A percentile compares a stretch with the other conserved stretches of the same genome.
phyloP scores from a whole-genome alignment of 2,329 filamentous ascomycete genomes.

The Cladophialophora carrionii region DNA sequence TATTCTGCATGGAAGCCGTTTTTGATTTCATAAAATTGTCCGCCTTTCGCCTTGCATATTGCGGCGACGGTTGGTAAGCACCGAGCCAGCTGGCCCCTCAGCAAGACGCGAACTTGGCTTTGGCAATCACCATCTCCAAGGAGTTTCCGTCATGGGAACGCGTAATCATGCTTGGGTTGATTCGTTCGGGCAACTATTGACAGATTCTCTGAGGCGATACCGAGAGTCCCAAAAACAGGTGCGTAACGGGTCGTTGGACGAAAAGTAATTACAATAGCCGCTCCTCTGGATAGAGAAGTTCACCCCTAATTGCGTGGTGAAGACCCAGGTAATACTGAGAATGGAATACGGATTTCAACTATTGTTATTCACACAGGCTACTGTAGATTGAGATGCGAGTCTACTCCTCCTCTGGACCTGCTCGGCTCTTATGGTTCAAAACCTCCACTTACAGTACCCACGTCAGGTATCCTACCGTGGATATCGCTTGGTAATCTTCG shows the following conservation, averaged over 20 bases:
- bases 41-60: background rate
- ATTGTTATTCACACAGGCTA: too few relatives aligned
- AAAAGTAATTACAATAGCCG: background rate
- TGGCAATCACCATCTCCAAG: too few relatives aligned
- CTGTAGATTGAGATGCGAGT: too few relatives aligned
- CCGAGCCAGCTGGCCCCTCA: background rate
- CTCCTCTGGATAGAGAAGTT: background rate
- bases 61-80: background rate
- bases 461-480: too few relatives aligned
- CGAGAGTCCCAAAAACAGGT: background rate
- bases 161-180: background rate
- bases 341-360: too few relatives aligned
- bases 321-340: background rate
- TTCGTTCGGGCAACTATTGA: background rate
- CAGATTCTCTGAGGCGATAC: background rate
- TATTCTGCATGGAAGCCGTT: background rate
- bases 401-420: too few relatives aligned
- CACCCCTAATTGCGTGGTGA: background rate
- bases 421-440: too few relatives aligned
- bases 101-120: background rate
- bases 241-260: background rate
- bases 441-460: too few relatives aligned
- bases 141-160: background rate
- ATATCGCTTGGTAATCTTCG: too few relatives aligned
- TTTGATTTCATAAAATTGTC: background rate